Conservation (phyloP, 805 yeast species). For the Zygotorulaspora sp. region DNA sequence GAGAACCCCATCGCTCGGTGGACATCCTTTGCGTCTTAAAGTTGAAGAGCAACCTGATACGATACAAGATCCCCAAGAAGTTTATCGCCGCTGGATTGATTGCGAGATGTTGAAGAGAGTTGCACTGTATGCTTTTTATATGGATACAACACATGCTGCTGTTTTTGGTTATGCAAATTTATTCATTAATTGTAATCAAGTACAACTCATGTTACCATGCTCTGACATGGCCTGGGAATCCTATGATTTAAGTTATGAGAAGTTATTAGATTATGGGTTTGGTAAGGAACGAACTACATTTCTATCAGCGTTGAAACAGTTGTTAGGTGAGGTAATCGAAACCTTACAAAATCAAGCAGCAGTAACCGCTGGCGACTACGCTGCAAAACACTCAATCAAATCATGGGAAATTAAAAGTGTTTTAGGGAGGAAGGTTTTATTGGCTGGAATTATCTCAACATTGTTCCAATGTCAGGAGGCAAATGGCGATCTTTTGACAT, state of each 20-base stretch:
- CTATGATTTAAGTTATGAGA: constrained; percentile 27
- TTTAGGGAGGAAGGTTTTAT: constrained; percentile 61
- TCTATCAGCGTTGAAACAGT: constrained; percentile 51
- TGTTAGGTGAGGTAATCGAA: constrained; percentile 48
- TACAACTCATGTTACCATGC: constrained; percentile 59
- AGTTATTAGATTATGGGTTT: constrained; percentile 24
- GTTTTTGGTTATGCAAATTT: constrained; percentile 68
- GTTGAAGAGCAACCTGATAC: constrained; percentile 24
- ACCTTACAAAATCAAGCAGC: constrained; percentile 8
- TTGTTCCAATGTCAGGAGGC: constrained; percentile 71
- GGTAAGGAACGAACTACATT: constrained; percentile 41
- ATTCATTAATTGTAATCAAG: constrained; percentile 51
- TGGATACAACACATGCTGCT: constrained; percentile 74
- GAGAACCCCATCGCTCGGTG: constrained; percentile 72
- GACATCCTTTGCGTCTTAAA: constrained; percentile 47
- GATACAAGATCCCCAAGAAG: constrained; percentile 31
- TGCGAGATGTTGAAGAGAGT: constrained; percentile 73
- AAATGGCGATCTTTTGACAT: constrained; percentile 37
- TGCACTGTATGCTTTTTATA: constrained; percentile 75
- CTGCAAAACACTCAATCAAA: not conserved
- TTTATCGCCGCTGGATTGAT: constrained; percentile 59
- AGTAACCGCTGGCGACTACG: not conserved
- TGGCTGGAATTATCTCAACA: constrained; percentile 63
- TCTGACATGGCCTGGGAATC: constrained; percentile 57
- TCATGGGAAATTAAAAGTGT: constrained; percentile 33